phyloP scores from a whole-genome alignment of 805 yeast genomes.

The Hanseniaspora nectarophila region DNA sequence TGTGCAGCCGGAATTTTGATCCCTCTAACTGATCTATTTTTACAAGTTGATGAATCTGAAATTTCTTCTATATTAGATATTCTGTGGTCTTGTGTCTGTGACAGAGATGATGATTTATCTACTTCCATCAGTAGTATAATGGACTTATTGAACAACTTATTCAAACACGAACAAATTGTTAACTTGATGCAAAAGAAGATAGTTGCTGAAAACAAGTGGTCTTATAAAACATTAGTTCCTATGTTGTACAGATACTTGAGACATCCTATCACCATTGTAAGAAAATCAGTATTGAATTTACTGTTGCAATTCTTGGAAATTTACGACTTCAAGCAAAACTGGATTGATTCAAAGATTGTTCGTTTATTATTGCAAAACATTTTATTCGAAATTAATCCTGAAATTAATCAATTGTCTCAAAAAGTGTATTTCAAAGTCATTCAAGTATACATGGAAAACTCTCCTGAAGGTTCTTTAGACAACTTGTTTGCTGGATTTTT shows the following conservation, averaged over 20 bases:
- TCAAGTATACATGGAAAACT: constrained; percentile 31
- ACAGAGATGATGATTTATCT: constrained; percentile 79
- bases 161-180: constrained; percentile 68
- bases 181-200: constrained; percentile 43
- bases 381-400: constrained; percentile 74
- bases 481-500: constrained; percentile 44
- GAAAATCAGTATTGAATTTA: constrained; percentile 77
- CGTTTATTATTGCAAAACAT: constrained; percentile 77
- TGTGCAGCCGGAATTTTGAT: constrained; percentile 88
- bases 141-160: constrained; percentile 81
- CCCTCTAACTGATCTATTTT: constrained; percentile 82
- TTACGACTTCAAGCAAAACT: constrained; percentile 43
- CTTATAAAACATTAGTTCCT: constrained; percentile 73
- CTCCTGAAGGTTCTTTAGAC: constrained; percentile 28
- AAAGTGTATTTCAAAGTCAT: constrained; percentile 50
- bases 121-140: constrained; percentile 92
- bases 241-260: constrained; percentile 82
- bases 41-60: constrained; percentile 42
- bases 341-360: constrained; percentile 68
- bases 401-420: constrained; percentile 52
- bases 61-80: constrained; percentile 45
- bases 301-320: constrained; percentile 60
- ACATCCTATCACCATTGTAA: constrained; percentile 83
- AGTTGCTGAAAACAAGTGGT: constrained; percentile 45
- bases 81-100: constrained; percentile 82